Base-by-base conservation (phyloP, 495 filamentous ascomycete genomes). In the Aspergillus wentii region DNA sequence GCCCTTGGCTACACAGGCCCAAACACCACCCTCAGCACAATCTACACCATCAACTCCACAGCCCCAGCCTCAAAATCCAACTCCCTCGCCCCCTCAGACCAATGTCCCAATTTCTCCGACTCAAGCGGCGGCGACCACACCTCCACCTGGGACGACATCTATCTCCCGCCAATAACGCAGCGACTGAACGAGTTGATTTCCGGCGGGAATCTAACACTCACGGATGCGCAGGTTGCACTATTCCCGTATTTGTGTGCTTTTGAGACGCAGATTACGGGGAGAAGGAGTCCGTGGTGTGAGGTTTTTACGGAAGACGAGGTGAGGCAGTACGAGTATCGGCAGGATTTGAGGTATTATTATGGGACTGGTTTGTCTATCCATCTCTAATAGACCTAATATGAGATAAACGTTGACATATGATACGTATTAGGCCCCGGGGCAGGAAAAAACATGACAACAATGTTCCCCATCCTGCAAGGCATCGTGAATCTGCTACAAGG, bases 171-270 rank as follows among this genome's bases (percentile, higher is more conserved):
- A 5, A 65, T 74, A 25, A 57, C 64, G 11, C 50, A 62, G 21
- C 69, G 76, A 2, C 48, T 81, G 21, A 72, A 77, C 37, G 42
- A 39, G 3, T 30, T 73, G 31, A 53, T 80, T 28, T 40, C 48
- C 10, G 74, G 76, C 1, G n/a, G n/a, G n/a, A 63, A 71, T 35
- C 56, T 79, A 13, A 67, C 64, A 15, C 64, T 80, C 40, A 63
- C 55, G 4, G 57, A 69, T 36, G 51, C 51, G 14, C 74, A 80
- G 39, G 61, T 78, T 14, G 55, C 48, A 15, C 61, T 71, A 35
- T 74, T 82, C 45, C 75, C 78, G 1, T 78, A 79, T 35, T 54
- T 82, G 4, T 82, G 78, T 46, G 76, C 70, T 7, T 80, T 78
- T 34, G 78, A 82, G 44, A 71, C 65, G 5, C 76, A 79, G 46